Base-by-base conservation (phyloP, 2,329 filamentous ascomycete species). In the Colletotrichum costaricense region DNA sequence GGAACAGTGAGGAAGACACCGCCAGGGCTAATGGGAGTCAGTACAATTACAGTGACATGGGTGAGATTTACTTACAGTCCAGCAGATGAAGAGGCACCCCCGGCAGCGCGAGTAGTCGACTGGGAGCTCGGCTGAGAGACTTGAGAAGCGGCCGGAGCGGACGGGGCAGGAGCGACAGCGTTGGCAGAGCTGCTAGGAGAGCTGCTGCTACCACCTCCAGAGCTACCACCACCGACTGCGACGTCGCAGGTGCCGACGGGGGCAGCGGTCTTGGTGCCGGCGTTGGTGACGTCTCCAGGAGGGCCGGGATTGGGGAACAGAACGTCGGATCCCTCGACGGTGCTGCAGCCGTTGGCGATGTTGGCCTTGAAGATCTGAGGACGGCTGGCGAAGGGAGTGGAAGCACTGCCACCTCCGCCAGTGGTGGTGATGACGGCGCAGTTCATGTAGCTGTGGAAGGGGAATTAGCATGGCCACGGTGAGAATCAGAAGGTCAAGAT, bases 301-400 rank as follows among this genome's bases (percentile, higher is more conserved):
- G 85, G 81, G 62, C 93, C 93, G 7, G 93, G 91, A 66, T 90
- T 81, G 52, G 93, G 93, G 84, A 92, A 95, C 76, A 86, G 79
- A 46, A 93, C 86, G 72, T 93, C 90, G 58, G 85, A 80, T 49
- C 86, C 84, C 78, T 92, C 90, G 7, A 81, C 80, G 46, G 91
- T 93, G 55, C 80, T 84, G 83, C 93, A 94, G 62, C 83, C 85
- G 66, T 89, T 88, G 59, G 82, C 83, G 63, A 94, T 82, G 80
- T 95, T 95, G 82, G 92, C 93, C 65, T 93, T 87, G 79, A 94
- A 95, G 81, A 95, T 89, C 59, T 87, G 82, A 1, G 94, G 93
- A 1, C 93, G 90, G 56, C 81, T 80, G 70, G 84, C 83, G 80
- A 94, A 90, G 12, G 74, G 58, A 30, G 70, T 55, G 60, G 67